A percentile compares a stretch with the other conserved stretches of the same genome.
Conservation (phyloP, 1,284 basidiomycete genomes). For the Cryptococcus deneoformans region DNA sequence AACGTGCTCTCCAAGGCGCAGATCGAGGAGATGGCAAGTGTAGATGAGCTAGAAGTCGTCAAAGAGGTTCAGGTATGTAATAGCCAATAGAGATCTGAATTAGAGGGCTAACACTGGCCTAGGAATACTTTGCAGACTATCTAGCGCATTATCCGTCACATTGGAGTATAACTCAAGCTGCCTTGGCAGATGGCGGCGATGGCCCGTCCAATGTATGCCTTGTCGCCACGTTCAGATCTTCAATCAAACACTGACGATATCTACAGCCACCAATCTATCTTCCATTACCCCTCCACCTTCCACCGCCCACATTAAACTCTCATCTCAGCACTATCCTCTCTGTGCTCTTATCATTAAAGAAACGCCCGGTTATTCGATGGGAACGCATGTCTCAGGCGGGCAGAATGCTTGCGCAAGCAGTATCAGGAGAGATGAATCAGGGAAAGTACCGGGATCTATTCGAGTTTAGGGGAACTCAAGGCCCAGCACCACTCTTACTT, state of each 20-base stretch:
- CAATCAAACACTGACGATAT: conserved; percentile 1
- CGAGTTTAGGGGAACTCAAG: conserved; percentile 54
- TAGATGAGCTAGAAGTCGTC: conserved; percentile 95
- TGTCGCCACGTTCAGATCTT: neutral
- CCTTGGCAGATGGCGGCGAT: conserved; percentile 46
- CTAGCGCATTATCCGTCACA: conserved; percentile 79
- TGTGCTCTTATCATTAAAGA: conserved; percentile 89
- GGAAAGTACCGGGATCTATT: conserved; percentile 53
- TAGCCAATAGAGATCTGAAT: neutral
- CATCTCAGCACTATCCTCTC: conserved; percentile 81
- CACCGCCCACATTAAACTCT: conserved; percentile 67
- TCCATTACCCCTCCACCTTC: conserved; percentile 57
- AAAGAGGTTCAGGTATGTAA: conserved; percentile 84
- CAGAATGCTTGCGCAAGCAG: conserved; percentile 79
- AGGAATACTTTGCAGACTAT: conserved; percentile 97
- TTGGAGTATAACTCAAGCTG: conserved; percentile 77
- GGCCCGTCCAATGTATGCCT: conserved; percentile 44
- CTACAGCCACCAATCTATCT: conserved; percentile 49
- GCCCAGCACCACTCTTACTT: conserved; percentile 55
- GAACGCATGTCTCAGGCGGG: conserved; percentile 92
- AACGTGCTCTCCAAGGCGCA: conserved; percentile 84
- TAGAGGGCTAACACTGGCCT: conserved; percentile 1
- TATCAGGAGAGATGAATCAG: conserved; percentile 56
- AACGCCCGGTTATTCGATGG: conserved; percentile 88
- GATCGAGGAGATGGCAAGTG: conserved; percentile 91